Percentiles rank a stretch among this genome's conserved stretches.
Evolutionary conservation across 1,284 basidiomycete species (phyloP).

Genomic region (Golubevia sp.): DNA sequence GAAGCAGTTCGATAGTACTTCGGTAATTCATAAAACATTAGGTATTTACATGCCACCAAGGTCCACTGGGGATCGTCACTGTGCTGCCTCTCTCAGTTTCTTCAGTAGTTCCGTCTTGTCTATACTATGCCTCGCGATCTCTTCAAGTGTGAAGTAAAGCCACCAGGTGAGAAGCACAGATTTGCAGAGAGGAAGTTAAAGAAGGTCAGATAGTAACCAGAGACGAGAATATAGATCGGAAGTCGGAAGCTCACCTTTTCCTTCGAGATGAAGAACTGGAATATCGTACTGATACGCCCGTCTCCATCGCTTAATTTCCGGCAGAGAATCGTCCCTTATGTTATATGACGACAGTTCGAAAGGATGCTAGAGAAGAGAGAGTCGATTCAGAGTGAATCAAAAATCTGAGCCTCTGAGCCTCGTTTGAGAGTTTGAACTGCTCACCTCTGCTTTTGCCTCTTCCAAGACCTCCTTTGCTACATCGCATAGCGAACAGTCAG

Average conservation of each 20-base stretch:
- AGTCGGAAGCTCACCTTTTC: background rate
- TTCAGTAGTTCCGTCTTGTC: background rate
- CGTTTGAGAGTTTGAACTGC: too few relatives aligned
- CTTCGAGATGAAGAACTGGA: conserved; percentile 44
- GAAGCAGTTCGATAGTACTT: too few relatives aligned
- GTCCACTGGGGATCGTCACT: too few relatives aligned
- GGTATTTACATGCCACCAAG: too few relatives aligned
- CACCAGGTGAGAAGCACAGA: too few relatives aligned
- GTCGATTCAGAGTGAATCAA: too few relatives aligned
- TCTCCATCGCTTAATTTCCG: conserved; percentile 42
- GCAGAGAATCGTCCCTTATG: conserved; percentile 43
- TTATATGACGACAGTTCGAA: conserved; percentile 44
- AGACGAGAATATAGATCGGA: background rate
- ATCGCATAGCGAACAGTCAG: conserved; percentile 52
- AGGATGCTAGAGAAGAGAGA: conserved; percentile 5
- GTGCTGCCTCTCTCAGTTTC: background rate
- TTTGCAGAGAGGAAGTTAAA: background rate
- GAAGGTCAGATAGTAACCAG: background rate
- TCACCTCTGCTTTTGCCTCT: conserved; percentile 15
- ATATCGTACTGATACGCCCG: conserved; percentile 59
- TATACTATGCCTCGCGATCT: conserved; percentile 5
- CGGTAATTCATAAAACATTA: too few relatives aligned
- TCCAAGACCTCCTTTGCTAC: conserved; percentile 36
- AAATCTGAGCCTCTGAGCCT: too few relatives aligned
- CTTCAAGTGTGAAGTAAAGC: too few relatives aligned